A percentile compares a stretch with the other conserved stretches of the same genome.
These are phyloP conservation scores for Didymosphaeria variabile DNA, from an alignment of 2,329 filamentous ascomycete genomes.

Conservation along the genomic window DNA sequence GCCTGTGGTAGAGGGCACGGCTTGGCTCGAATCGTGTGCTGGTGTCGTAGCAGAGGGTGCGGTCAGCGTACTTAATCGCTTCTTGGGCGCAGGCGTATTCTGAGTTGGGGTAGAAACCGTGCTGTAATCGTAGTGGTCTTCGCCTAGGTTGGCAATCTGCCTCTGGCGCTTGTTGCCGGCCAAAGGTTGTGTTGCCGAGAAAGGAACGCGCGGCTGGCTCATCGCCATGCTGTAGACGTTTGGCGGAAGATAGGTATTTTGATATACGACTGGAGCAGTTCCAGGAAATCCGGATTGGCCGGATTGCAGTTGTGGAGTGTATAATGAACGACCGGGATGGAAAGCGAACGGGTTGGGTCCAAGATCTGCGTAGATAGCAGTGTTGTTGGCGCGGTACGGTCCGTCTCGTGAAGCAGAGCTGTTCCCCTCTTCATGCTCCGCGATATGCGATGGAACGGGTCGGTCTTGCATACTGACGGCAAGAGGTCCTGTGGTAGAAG, in stretches of 20 bases:
- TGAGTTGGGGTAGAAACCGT: neutral
- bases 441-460: neutral
- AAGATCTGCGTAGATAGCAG: neutral
- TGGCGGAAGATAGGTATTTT: no score
- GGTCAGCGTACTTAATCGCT: neutral
- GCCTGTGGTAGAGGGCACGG: neutral
- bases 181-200: no score
- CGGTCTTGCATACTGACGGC: no score
- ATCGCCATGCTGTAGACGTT: no score
- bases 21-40: neutral
- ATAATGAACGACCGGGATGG: neutral
- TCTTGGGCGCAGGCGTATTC: neutral
- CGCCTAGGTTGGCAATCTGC: neutral
- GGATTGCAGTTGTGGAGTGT: no score
- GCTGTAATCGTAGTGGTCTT: neutral
- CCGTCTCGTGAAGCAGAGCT: neutral
- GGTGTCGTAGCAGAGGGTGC: neutral
- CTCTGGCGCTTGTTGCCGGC: no score
- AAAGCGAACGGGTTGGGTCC: neutral
- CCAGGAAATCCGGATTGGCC: neutral
- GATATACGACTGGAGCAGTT: neutral
- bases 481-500: no score
- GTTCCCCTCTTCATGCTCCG: no score
- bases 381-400: no score
- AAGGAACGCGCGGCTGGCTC: no score